These are phyloP conservation scores for Silybum marianum DNA, from an alignment of 129 eudicot genomes.

Conservation along the genomic window DNA sequence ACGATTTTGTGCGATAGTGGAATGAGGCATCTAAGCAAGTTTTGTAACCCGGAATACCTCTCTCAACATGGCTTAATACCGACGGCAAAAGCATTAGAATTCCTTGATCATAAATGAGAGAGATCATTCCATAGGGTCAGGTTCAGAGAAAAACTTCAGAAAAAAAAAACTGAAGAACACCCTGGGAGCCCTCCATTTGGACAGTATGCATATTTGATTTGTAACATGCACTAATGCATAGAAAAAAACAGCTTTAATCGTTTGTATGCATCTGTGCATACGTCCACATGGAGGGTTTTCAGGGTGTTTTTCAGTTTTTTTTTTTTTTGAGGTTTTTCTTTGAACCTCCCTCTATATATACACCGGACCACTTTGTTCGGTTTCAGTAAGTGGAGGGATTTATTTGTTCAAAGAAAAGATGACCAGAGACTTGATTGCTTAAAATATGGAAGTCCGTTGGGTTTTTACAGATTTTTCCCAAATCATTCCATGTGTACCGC, in stretches of 20 bases:
- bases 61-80: constrained; percentile 71
- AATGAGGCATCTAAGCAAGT: constrained; percentile 93
- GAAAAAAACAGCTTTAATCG: no score
- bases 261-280: no score
- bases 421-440: background rate
- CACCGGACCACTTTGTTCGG: background rate
- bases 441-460: background rate
- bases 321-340: no score
- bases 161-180: no score
- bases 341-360: background rate
- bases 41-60: constrained; percentile 66
- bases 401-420: background rate
- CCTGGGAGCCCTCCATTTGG: no score
- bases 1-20: constrained; percentile 88
- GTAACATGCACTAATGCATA: no score
- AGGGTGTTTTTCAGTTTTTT: no score
- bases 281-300: no score
- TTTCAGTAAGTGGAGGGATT: background rate
- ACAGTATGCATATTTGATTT: no score
- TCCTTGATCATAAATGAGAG: constrained; percentile 46
- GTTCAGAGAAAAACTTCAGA: no score
- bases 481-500: background rate
- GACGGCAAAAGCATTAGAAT: constrained; percentile 67
- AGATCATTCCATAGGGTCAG: background rate
- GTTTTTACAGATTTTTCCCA: background rate